These are phyloP conservation scores for Hygrophorus russula DNA, from an alignment of 768 basidiomycete genomes.

Conservation along the genomic window DNA sequence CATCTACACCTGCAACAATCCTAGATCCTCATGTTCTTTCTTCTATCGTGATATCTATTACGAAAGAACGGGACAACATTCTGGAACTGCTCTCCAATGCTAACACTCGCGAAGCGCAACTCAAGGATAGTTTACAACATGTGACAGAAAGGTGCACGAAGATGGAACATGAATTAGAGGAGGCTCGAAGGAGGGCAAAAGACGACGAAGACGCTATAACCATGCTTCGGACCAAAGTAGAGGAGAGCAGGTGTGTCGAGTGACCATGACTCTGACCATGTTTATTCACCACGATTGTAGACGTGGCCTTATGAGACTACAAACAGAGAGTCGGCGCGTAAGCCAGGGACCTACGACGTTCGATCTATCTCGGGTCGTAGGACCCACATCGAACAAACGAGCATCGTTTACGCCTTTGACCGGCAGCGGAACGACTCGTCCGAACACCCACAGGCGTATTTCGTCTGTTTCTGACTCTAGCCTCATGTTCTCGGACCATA, in stretches of 20 bases:
- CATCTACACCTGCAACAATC: conserved; percentile 35
- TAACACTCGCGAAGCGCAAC: conserved; percentile 42
- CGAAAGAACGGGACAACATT: conserved; percentile 65
- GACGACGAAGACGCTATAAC: conserved; percentile 73
- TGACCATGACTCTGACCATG: conserved; percentile 1
- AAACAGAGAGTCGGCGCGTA: conserved; percentile 62
- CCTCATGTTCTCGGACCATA: conserved; percentile 17
- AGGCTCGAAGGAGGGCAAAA: conserved; percentile 36
- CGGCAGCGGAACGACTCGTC: conserved; percentile 28
- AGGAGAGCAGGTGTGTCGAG: conserved; percentile 61
- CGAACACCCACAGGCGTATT: conserved; percentile 53
- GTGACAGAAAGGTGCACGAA: conserved; percentile 56
- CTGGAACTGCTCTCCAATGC: conserved; percentile 36
- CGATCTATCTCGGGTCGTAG: conserved; percentile 43
- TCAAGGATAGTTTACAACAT: conserved; percentile 51
- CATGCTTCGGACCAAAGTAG: conserved; percentile 72
- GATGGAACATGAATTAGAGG: conserved; percentile 46
- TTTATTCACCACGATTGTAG: conserved; percentile 22
- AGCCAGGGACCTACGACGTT: conserved; percentile 37
- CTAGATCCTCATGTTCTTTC: conserved; percentile 69
- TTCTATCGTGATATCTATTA: conserved; percentile 65
- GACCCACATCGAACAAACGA: conserved; percentile 51
- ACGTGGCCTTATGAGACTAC: conserved; percentile 79
- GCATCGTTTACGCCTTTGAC: conserved; percentile 68
- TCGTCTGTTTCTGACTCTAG: conserved; percentile 64